phyloP scores from a whole-genome alignment of 805 yeast species.

The Candida xiaguanensis region DNA sequence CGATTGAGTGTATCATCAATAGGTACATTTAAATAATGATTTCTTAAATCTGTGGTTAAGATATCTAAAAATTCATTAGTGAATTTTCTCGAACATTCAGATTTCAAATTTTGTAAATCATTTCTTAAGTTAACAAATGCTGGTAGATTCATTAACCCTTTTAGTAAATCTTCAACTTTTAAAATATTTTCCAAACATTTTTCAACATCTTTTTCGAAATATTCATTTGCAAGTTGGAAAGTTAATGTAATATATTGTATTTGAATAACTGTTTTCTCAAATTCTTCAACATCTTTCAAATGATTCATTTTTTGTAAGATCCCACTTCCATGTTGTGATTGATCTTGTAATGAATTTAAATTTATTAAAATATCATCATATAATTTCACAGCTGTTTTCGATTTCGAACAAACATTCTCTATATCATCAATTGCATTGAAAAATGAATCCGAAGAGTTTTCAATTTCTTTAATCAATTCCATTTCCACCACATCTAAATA shows the following conservation, averaged over 20 bases:
- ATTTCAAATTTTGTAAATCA: conserved; percentile 50
- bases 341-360: conserved; percentile 46
- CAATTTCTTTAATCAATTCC: conserved; percentile 75
- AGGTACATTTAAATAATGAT: conserved; percentile 51
- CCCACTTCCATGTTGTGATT: conserved; percentile 48
- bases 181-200: conserved; percentile 57
- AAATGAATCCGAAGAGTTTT: conserved; percentile 79
- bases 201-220: conserved; percentile 43
- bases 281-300: conserved; percentile 53
- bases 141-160: conserved; percentile 33
- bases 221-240: conserved; percentile 32
- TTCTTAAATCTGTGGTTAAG: conserved; percentile 58
- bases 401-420: conserved; percentile 54
- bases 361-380: conserved; percentile 45
- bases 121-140: conserved; percentile 51
- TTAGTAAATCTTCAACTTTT: conserved; percentile 52
- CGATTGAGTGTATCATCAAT: conserved; percentile 49
- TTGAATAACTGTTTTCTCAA: conserved; percentile 62
- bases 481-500: conserved; percentile 84
- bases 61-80: conserved; percentile 52
- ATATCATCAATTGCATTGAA: conserved; percentile 82
- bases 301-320: conserved; percentile 48
- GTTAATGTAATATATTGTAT: conserved; percentile 34
- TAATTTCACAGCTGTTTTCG: conserved; percentile 47
- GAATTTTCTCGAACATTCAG: conserved; percentile 69